Base-by-base conservation (phyloP, 306 rosid species). In the Argentina anserina region DNA sequence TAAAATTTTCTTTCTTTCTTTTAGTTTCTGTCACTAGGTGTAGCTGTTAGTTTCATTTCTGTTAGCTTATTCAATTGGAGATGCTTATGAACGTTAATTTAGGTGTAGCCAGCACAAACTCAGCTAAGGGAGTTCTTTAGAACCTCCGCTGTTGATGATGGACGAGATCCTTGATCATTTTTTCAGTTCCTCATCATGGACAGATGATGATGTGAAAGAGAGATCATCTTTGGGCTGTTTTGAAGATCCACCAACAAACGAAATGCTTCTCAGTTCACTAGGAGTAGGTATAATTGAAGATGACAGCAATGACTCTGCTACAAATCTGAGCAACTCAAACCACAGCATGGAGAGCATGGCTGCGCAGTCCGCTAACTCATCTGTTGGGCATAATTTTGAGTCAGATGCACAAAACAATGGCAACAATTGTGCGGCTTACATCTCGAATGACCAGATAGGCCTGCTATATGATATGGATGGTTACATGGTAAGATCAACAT, bases 271-370 rank as follows among this genome's bases (percentile, higher is more conserved):
- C 29, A 13, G 61, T 26, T 71, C 77, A 65, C 31, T 53, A 65
- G 69, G 39, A 20, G 59, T 71, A 43, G 18, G 47, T 43, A 3
- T 13, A 45, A 40, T 17, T 15, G 73, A 78, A 55, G 73, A 71
- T 21, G 68, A 65, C 68, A 36, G 59, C 77, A 64, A n/a, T 29
- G 34, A 29, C 47, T 56, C 77, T 0, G 63, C 71, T 23, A 65
- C 69, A 17, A 56, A 43, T 42, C 25, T 78, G 64, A 55, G 65
- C 40, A 45, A 66, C n/a, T 78, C 81, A 46, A 55, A 65, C 42
- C 67, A 67, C 9, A 78, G 74, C 40, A 4, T 43, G 41, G 78
- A 72, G 53, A 72, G 81, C 76, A 33, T 58, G 69, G 81, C 37
- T 25, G 52, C 81, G 42, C 81, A 72, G 46, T 76, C 74, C 65